Base-by-base conservation (phyloP, 208 protist genomes). In the Naegleria lovaniensis region DNA sequence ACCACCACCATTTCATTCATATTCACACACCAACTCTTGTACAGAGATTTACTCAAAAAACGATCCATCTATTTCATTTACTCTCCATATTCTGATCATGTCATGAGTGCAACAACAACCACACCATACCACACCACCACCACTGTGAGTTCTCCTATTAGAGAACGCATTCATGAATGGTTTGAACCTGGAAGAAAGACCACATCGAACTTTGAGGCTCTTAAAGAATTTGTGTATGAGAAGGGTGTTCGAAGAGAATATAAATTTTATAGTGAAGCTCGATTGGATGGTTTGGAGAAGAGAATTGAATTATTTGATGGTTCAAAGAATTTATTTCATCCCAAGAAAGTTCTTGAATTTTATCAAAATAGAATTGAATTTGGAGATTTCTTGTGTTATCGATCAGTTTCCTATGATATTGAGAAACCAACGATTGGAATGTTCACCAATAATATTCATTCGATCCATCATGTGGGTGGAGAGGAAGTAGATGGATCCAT, bases 151-250 rank as follows among this genome's bases (percentile, higher is more conserved):
- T n/a, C n/a, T n/a, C n/a, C n/a, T n/a, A n/a, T 48, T 38, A 6
- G 83, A 22, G 83, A 51, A 22, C 51, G 85, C 5, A 58, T 58
- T 51, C 85, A 88, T 38, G 85, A 88, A 36, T 88, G 85, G 85
- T 88, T 88, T 88, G 39, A 48, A 36, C 85, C 85, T 40, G 85
- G 85, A n/a, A 88, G 85, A 88, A 88, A 22, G 40, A 39, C 5
- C 0, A 39, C 22, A 38, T 40, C 39, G 2, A 88, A 58, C 38
- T 40, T 88, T 39, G 85, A 88, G 15, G 85, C 41, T 13, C 25
- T 88, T 0, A 88, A 58, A 88, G 85, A 88, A 88, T 36, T 88
- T 15, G 40, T 88, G 2, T 36, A 36, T 38, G 85, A 88, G 29
- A 88, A 88, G 25, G 85, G 85, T 39, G 29, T 40, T 38, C 51